Conservation (phyloP, 768 basidiomycete species). For the Brasilioporus rufonigricans region DNA sequence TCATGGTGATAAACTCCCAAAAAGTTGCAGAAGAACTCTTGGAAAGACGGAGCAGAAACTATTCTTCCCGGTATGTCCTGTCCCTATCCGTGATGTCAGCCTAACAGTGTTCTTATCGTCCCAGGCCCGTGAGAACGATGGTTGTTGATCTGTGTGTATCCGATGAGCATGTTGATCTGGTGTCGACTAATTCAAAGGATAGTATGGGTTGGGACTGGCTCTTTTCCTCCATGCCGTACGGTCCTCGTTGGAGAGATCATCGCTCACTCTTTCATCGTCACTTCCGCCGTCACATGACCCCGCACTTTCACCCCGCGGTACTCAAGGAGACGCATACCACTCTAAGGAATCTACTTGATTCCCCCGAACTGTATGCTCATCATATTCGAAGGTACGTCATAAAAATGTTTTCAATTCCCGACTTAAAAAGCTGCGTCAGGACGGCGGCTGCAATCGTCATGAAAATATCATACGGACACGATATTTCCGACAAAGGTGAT, state of each 20-base stretch:
- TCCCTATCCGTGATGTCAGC: not conserved
- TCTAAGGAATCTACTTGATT: conserved; percentile 36
- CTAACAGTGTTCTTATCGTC: not conserved
- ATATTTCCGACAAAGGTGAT: conserved; percentile 38
- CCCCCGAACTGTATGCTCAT: conserved; percentile 37
- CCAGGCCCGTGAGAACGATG: conserved; percentile 42
- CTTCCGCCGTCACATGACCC: conserved; percentile 30
- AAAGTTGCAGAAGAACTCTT: conserved; percentile 42
- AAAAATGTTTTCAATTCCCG: not conserved
- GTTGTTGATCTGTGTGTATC: conserved; percentile 40
- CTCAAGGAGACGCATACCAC: conserved; percentile 37
- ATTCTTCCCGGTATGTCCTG: conserved; percentile 36
- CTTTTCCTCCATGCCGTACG: conserved; percentile 41
- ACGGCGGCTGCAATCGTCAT: conserved; percentile 39
- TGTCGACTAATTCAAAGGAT: not conserved
- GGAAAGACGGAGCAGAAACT: conserved; percentile 43
- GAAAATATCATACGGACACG: conserved; percentile 41
- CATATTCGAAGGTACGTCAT: conserved; percentile 34
- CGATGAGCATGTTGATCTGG: not conserved
- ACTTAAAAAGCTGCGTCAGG: conserved; percentile 14
- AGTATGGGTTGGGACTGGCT: conserved; percentile 51
- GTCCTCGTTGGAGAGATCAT: conserved; percentile 36
- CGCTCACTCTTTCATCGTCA: conserved; percentile 38
- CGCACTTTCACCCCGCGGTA: conserved; percentile 27
- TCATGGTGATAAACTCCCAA: conserved; percentile 46